Evolutionary conservation across 306 rosid species (phyloP).

Genomic region (Datisca glomerata): DNA sequence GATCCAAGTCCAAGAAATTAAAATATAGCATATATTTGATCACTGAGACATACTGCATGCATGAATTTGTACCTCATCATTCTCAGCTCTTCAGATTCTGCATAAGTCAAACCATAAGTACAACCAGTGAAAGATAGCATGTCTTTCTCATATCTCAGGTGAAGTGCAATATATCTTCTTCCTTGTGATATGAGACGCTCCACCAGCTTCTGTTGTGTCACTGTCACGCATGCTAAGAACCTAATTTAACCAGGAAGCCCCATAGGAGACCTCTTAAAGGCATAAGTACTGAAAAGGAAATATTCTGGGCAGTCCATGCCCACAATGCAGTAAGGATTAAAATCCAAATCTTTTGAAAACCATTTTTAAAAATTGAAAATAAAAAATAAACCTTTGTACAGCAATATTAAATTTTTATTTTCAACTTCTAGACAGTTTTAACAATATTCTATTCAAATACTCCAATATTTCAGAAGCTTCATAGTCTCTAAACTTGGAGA

Average conservation of each 20-base stretch:
- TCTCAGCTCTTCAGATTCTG: slow-evolving; percentile 80
- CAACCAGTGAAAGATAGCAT: slow-evolving; percentile 94
- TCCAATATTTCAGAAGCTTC: too few relatives aligned
- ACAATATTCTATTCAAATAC: too few relatives aligned
- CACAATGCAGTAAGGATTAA: too few relatives aligned
- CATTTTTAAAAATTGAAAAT: too few relatives aligned
- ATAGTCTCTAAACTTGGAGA: neutral
- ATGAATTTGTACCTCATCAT: slow-evolving; percentile 58
- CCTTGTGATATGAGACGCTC: slow-evolving; percentile 78
- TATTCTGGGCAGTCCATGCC: slow-evolving; percentile 16
- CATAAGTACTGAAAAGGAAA: slow-evolving; percentile 29
- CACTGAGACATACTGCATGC: slow-evolving; percentile 6
- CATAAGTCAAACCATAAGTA: slow-evolving; percentile 61
- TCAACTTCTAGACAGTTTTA: too few relatives aligned
- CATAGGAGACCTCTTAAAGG: slow-evolving; percentile 86
- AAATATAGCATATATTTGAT: neutral
- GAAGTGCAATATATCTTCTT: slow-evolving; percentile 84
- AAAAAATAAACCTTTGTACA: too few relatives aligned
- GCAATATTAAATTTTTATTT: too few relatives aligned
- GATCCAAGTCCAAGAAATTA: neutral
- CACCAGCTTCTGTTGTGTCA: slow-evolving; percentile 95
- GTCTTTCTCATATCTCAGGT: slow-evolving; percentile 91
- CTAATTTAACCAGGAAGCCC: slow-evolving; percentile 82
- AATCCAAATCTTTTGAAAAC: too few relatives aligned
- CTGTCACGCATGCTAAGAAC: slow-evolving; percentile 93